These are phyloP conservation scores for Spirogloea muscicola DNA, from an alignment of 139 green algal genomes.

Conservation along the genomic window DNA sequence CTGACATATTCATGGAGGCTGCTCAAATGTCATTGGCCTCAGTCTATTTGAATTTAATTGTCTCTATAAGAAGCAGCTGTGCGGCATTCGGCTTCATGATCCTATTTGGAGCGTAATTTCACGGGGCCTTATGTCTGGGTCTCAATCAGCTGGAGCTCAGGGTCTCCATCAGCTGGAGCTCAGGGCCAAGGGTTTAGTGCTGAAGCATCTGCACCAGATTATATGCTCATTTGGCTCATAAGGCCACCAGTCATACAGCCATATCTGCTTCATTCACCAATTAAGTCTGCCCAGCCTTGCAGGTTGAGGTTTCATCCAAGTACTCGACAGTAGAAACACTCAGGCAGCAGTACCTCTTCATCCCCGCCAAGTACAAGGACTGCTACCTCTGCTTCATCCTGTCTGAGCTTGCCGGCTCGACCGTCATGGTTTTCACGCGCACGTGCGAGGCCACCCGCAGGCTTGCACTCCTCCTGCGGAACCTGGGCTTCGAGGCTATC, in stretches of 20 bases:
- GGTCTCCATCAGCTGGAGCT: no score
- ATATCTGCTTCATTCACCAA: background rate
- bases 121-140: no score
- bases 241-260: background rate
- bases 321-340: slow-evolving; percentile 96
- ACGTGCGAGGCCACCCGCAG: slow-evolving; percentile 89
- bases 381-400: slow-evolving; percentile 86
- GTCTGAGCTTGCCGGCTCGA: slow-evolving; percentile 74
- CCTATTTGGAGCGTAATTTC: no score
- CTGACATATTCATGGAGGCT: slow-evolving; percentile 14
- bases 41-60: no score
- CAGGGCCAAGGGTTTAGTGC: no score
- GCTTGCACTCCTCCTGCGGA: slow-evolving; percentile 88
- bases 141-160: no score
- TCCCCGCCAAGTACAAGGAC: slow-evolving; percentile 98
- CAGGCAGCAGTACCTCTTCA: slow-evolving; percentile 96
- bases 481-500: slow-evolving; percentile 88
- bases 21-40: no score
- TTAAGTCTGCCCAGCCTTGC: background rate
- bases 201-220: no score
- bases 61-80: no score
- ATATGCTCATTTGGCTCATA: background rate
- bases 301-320: slow-evolving; percentile 89
- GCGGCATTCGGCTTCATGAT: no score
- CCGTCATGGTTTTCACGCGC: slow-evolving; percentile 86